Base-by-base conservation (phyloP, 176 grass and related monocot species). In the Triticum timopheevii region DNA sequence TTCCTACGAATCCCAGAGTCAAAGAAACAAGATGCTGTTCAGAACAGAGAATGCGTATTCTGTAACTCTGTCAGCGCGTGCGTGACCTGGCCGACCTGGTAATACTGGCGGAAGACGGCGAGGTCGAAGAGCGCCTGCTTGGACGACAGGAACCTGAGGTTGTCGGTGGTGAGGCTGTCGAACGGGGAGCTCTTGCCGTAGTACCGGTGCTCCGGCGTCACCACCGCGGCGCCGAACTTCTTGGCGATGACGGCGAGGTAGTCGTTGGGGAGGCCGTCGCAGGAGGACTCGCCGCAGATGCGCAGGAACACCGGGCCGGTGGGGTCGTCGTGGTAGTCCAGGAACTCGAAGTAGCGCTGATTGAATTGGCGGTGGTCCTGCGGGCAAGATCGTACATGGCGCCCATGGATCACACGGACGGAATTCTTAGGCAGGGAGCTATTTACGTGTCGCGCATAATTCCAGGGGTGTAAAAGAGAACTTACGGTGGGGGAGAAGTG, bases 111-210 rank as follows among this genome's bases (percentile, higher is more conserved):
- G 85, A 96, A 98, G 92, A 94, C 86, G 61, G 90, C 93, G 65
- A 98, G 85, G 73, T 96, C 96, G 91, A 98, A 98, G 64, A 98
- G 88, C 25, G 96, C 96, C 79, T 98, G 96, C 90, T 98, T 98
- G 35, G 96, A 98, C 40, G 96, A 98, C 4, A 98, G 89, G 89
- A 92, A 98, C 90, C 88, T 82, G 52, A 98, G 87, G 74, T 98
- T 98, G 34, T 91, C 68, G 44, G 93, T 94, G 66, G 79, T 85
- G 10, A 98, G 82, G 47, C 42, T 39, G 80, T 94, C 24, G 86
- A 96, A 98, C 61, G 93, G 96, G 50, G 96, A 94, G 70, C 96
- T 98, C 90, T 95, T 98, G 13, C 96, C 96, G 68, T 98, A 98
- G 79, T 96, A 98, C 70, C 93, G 84, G 92, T 98, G 96, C 86